These are phyloP conservation scores for Parmales sp. DNA, from an alignment of 108 stramenopile genomes.

Conservation along the genomic window DNA sequence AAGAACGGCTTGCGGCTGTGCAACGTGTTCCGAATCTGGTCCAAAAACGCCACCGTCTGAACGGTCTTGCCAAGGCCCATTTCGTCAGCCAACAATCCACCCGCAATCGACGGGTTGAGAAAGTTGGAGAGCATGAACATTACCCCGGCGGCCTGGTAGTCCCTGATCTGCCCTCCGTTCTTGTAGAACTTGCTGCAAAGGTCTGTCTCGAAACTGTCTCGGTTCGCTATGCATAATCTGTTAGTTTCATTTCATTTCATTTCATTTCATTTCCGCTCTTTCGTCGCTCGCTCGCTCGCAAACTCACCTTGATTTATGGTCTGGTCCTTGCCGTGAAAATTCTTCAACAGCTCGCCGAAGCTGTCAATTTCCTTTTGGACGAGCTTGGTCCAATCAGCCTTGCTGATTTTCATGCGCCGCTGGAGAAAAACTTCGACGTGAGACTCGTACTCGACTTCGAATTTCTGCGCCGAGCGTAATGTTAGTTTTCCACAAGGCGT, in stretches of 20 bases:
- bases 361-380: neutral
- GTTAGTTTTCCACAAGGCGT: too few species aligned
- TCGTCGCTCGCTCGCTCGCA: too few species aligned
- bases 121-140: conserved; percentile 76
- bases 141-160: conserved; percentile 90
- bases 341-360: neutral
- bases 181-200: conserved; percentile 43
- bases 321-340: neutral
- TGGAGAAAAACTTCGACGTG: conserved; percentile 39
- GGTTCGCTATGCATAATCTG: neutral
- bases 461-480: too few species aligned
- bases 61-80: conserved; percentile 88
- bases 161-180: conserved; percentile 72
- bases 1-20: conserved; percentile 58
- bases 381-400: neutral
- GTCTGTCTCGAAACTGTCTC: neutral
- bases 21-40: conserved; percentile 45
- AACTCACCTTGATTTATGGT: neutral
- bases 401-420: conserved; percentile 24
- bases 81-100: conserved; percentile 87
- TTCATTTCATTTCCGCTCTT: too few species aligned
- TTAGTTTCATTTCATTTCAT: neutral
- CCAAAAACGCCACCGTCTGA: conserved; percentile 67
- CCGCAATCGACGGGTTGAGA: conserved; percentile 26
- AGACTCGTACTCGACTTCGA: conserved; percentile 55